These are phyloP conservation scores for Aegilops speltoides DNA, from an alignment of 176 grass and related monocot species.

Conservation along the genomic window DNA sequence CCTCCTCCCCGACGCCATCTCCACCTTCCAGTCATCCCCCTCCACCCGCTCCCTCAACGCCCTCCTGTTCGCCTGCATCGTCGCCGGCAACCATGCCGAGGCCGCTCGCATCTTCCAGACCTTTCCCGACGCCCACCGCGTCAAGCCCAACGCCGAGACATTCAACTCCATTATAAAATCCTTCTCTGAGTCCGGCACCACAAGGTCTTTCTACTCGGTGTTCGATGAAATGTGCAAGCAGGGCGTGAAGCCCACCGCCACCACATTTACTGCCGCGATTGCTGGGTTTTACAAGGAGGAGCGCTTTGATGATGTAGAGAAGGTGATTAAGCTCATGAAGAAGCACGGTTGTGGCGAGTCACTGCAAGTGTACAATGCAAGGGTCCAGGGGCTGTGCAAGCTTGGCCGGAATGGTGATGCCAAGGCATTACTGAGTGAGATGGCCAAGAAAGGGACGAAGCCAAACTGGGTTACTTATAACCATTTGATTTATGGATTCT, in stretches of 20 bases:
- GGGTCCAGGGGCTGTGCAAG: constrained; percentile 85
- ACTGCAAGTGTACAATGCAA: constrained; percentile 58
- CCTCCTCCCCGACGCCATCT: constrained; percentile 71
- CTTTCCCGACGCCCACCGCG: constrained; percentile 51
- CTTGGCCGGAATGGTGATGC: constrained; percentile 52
- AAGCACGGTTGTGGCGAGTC: constrained; percentile 53
- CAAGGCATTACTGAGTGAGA: constrained; percentile 60
- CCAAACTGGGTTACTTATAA: constrained; percentile 77
- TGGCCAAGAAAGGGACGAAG: constrained; percentile 56
- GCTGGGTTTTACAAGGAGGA: constrained; percentile 84
- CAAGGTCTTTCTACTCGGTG: constrained; percentile 78
- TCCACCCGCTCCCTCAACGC: constrained; percentile 71
- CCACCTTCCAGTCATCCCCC: constrained; percentile 59
- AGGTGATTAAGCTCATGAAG: constrained; percentile 83
- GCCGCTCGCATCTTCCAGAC: constrained; percentile 68
- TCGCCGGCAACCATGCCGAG: constrained; percentile 58
- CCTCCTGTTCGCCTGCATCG: constrained; percentile 75
- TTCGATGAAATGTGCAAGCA: constrained; percentile 76
- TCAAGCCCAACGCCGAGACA: constrained; percentile 57
- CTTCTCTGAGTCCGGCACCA: constrained; percentile 72
- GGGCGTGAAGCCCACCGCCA: constrained; percentile 50
- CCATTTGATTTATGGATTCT: constrained; percentile 67
- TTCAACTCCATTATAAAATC: constrained; percentile 79
- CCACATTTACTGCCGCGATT: constrained; percentile 64
- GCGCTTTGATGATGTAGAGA: constrained; percentile 65